phyloP scores from a whole-genome alignment of 495 filamentous ascomycete species.

The Penicillium riverlandense region DNA sequence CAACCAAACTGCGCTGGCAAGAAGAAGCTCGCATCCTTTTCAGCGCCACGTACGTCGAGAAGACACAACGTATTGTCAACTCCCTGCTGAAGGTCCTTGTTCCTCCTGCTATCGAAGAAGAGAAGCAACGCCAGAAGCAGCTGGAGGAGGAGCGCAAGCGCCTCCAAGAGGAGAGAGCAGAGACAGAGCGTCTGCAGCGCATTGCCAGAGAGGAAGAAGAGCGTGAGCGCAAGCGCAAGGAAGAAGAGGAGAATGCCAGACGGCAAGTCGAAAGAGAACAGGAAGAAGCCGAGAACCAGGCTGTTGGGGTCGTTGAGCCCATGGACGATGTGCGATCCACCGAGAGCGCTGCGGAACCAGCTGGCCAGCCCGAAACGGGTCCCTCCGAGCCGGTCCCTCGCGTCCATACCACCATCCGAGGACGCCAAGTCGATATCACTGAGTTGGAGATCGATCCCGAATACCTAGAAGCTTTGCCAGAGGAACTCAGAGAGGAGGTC shows the following conservation, averaged over 20 bases:
- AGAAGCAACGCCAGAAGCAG: constrained; percentile 52
- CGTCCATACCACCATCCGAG: constrained; percentile 72
- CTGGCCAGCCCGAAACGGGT: constrained; percentile 30
- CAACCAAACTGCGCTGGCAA: constrained; percentile 73
- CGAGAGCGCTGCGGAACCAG: constrained; percentile 25
- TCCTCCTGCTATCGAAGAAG: constrained; percentile 75
- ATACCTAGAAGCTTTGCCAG: constrained; percentile 88
- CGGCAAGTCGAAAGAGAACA: constrained; percentile 37
- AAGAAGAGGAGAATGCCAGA: constrained; percentile 54
- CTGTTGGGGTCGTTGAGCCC: constrained; percentile 41
- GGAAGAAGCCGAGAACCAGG: constrained; percentile 41
- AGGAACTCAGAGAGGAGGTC: constrained; percentile 92
- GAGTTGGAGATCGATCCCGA: constrained; percentile 88
- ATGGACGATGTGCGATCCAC: constrained; percentile 85
- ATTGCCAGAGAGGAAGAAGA: constrained; percentile 54
- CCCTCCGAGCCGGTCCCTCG: constrained; percentile 50
- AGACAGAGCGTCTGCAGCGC: constrained; percentile 44
- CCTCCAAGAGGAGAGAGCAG: constrained; percentile 36
- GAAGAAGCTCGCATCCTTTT: constrained; percentile 88
- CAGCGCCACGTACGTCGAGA: constrained; percentile 58
- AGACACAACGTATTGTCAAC: constrained; percentile 61
- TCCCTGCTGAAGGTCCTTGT: constrained; percentile 68
- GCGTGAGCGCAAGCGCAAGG: constrained; percentile 52
- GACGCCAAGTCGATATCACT: constrained; percentile 83
- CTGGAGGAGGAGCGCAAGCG: constrained; percentile 42